These are phyloP conservation scores for Citrus unshiu DNA, from an alignment of 345 rosid species.

Conservation along the genomic window DNA sequence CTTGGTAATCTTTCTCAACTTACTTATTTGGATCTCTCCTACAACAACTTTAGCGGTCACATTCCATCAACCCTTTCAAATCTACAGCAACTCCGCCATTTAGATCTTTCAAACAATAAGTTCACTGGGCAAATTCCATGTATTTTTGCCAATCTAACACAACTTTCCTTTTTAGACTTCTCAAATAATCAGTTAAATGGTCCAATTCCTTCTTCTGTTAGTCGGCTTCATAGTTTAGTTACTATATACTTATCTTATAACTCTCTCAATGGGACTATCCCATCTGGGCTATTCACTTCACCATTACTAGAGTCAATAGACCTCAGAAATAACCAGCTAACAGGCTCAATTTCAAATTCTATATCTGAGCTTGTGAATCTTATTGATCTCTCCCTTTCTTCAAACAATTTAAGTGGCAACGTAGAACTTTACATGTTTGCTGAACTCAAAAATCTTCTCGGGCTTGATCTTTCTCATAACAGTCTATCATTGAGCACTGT, in stretches of 20 bases:
- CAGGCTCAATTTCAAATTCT: constrained; percentile 17
- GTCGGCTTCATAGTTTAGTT: background rate
- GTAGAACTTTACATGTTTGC: constrained; percentile 15
- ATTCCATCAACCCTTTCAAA: constrained; percentile 13
- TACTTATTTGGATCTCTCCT: background rate
- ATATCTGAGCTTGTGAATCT: background rate
- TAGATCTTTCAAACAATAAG: background rate
- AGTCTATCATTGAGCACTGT: background rate
- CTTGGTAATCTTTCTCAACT: constrained; percentile 6
- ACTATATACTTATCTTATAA: background rate
- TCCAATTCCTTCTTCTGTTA: background rate
- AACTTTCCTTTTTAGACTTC: background rate
- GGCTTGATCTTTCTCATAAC: constrained; percentile 8
- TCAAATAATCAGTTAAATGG: background rate
- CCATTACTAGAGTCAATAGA: background rate
- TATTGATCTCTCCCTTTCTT: background rate
- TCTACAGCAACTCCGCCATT: background rate
- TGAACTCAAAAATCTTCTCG: constrained; percentile 10
- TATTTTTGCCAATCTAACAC: background rate
- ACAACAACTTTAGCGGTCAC: constrained; percentile 12
- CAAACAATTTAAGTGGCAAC: constrained; percentile 19
- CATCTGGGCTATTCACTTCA: background rate
- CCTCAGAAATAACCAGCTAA: background rate
- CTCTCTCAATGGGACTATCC: background rate
- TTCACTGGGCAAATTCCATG: constrained; percentile 22